phyloP scores from a whole-genome alignment of 2,329 filamentous ascomycete genomes.

The Cadophora sp. region DNA sequence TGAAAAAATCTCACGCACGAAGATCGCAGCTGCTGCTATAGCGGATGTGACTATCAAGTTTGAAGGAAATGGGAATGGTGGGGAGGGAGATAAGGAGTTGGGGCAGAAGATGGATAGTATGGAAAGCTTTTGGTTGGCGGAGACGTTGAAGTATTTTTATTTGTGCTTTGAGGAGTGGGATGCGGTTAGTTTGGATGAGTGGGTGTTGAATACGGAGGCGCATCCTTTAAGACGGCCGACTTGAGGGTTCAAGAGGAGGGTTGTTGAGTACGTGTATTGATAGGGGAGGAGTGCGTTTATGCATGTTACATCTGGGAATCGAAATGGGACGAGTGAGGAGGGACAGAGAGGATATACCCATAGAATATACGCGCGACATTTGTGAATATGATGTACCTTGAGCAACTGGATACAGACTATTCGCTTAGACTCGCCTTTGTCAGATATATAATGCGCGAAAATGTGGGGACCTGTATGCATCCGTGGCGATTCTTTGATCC shows the following conservation, averaged over 20 bases:
- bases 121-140: slow-evolving; percentile 69
- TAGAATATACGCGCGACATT: neutral
- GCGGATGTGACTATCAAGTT: slow-evolving; percentile 50
- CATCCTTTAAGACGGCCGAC: slow-evolving; percentile 41
- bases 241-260: neutral
- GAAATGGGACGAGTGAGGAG: neutral
- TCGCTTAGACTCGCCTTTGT: no score
- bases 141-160: slow-evolving; percentile 70
- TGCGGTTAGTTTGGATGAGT: slow-evolving; percentile 65
- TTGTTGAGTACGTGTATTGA: neutral
- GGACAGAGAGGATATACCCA: neutral
- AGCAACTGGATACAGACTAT: no score
- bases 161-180: slow-evolving; percentile 57
- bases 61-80: slow-evolving; percentile 44
- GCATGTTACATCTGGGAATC: neutral
- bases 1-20: slow-evolving; percentile 50
- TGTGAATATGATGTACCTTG: no score
- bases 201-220: slow-evolving; percentile 53
- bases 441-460: no score
- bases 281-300: neutral
- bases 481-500: no score
- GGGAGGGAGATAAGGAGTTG: slow-evolving; percentile 14
- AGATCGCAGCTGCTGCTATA: slow-evolving; percentile 51
- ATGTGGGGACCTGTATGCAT: no score
- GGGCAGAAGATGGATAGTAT: slow-evolving; percentile 55